phyloP scores from a whole-genome alignment of 2,329 filamentous ascomycete species.

The Aspergillus felis region DNA sequence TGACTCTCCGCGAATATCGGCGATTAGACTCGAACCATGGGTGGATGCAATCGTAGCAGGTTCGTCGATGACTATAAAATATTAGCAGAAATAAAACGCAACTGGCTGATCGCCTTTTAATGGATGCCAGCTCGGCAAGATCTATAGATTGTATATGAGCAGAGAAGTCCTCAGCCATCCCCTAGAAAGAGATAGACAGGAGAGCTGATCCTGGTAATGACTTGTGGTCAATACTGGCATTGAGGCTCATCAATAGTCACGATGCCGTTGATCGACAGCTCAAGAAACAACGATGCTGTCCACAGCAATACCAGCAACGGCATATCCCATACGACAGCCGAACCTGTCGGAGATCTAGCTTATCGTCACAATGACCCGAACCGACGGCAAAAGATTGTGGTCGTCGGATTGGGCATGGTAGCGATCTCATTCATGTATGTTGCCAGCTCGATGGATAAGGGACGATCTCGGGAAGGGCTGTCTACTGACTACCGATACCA shows the following conservation, averaged over 20 bases:
- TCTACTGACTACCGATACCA: not conserved
- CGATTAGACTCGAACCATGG: constrained; percentile 9
- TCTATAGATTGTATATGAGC: not conserved
- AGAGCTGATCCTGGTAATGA: not conserved
- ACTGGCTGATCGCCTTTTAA: not conserved
- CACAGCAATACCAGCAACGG: constrained; percentile 16
- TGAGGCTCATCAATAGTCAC: constrained; percentile 6
- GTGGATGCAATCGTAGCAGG: constrained; percentile 14
- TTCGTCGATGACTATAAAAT: not conserved
- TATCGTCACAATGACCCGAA: constrained; percentile 6
- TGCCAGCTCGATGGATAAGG: constrained; percentile 1
- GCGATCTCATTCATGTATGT: constrained; percentile 82
- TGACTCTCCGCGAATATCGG: constrained; percentile 7
- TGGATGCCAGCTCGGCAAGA: not conserved
- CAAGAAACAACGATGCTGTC: constrained; percentile 21
- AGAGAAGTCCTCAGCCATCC: not conserved
- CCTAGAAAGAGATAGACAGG: constrained; percentile 6
- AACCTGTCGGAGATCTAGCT: constrained; percentile 3
- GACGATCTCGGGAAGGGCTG: not conserved
- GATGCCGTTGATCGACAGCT: constrained; percentile 30
- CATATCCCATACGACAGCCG: constrained; percentile 3
- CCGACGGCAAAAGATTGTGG: constrained; percentile 63
- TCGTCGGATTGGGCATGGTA: constrained; percentile 90
- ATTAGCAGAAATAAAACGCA: not conserved
- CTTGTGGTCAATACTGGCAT: constrained; percentile 1